Conservation (phyloP, 208 protist species). For the Crithidia brevicula region DNA sequence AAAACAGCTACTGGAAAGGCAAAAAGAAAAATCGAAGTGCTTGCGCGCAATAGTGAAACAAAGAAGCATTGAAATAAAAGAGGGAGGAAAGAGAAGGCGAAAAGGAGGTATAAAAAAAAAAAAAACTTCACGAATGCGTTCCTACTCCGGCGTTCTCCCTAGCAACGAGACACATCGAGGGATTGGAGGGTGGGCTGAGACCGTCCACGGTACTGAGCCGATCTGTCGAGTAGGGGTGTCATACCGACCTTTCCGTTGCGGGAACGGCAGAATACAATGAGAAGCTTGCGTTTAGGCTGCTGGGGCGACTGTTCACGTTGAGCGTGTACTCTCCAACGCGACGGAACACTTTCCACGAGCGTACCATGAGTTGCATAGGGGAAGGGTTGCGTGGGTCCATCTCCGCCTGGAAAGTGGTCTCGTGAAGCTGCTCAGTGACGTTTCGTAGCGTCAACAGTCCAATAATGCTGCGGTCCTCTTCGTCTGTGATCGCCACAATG, state of each 20-base stretch:
- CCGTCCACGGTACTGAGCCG: slow-evolving; percentile 7
- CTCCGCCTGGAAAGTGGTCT: slow-evolving; percentile 67
- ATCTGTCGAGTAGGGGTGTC: slow-evolving; percentile 11
- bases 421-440: slow-evolving; percentile 58
- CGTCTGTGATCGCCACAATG: slow-evolving; percentile 43
- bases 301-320: slow-evolving; percentile 21
- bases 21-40: neutral
- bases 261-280: slow-evolving; percentile 17
- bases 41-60: neutral
- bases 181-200: neutral
- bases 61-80: neutral
- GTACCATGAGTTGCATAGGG: slow-evolving; percentile 57
- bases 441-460: slow-evolving; percentile 64
- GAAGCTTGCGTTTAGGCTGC: slow-evolving; percentile 29
- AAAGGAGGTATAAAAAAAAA: neutral
- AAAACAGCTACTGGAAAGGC: neutral
- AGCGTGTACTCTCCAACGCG: slow-evolving; percentile 40
- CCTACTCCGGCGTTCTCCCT: neutral
- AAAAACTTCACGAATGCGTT: neutral
- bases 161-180: neutral
- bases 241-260: slow-evolving; percentile 3
- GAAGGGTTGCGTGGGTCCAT: slow-evolving; percentile 51
- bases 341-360: slow-evolving; percentile 55
- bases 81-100: neutral
- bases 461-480: slow-evolving; percentile 31